Evolutionary conservation across 1,139 yeast genomes (phyloP), one percentile per base, ranked within the genome.

Genomic region (Eremothecium cymbalariae): DNA sequence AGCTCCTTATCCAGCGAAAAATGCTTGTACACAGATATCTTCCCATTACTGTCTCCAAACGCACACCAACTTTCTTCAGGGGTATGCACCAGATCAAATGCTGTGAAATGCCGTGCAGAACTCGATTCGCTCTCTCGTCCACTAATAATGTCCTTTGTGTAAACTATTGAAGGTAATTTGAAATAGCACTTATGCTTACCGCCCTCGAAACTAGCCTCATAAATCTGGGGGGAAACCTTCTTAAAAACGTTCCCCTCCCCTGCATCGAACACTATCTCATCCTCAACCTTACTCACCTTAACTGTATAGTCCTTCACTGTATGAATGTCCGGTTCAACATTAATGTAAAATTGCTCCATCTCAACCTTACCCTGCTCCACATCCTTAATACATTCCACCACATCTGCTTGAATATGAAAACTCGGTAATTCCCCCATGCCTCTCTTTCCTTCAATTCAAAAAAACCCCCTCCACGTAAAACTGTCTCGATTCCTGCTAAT

Each of bases 11-110:
- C 18, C 14, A 47, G 44, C 4, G 49, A 48, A 8, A 18, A 37
- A 38, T 45, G 39, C 17, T 18, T 6, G 32, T 32, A 44, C 6
- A 65, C 39, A 2, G 31, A 17, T 4, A 75, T 45, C 4, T 50
- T 49, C 0, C 83, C 83, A 4, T 51, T 32, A 6, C 60, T 51
- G 16, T 65, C 64, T 2, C 82, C 82, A 2, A 67, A 38, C 1
- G 63, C 60, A 25, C 61, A 18, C 25, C 17, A 15, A 7, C 6
- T 28, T 17, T 16, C 19, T 16, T n/a, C n/a, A n/a, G 30, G 30
- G 4, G 8, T 11, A 3, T 14, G n/a, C 3, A 21, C 14, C 4
- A 15, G 5, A 11, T 11, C 30, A 26, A 9, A 14, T 30, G 12
- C 32, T 26, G 28, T 24, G 21, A 19, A n/a, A 8, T n/a, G n/a